Percentiles rank a stretch among this genome's conserved stretches.
phyloP scores from a whole-genome alignment of 129 eudicot species.

The Glebionis coronaria region DNA sequence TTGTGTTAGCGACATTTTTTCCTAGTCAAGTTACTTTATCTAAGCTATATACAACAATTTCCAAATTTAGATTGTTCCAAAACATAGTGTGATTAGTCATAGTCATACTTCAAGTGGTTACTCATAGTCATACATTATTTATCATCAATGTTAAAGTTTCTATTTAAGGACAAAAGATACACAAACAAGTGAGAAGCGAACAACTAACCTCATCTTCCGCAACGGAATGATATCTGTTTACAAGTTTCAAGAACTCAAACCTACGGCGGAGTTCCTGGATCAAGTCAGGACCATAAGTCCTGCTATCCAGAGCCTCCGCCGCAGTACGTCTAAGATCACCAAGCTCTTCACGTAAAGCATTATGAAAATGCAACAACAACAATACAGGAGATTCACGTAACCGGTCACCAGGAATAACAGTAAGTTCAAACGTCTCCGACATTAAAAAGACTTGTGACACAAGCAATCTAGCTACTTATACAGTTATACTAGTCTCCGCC shows the following conservation, averaged over 20 bases:
- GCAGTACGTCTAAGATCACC: constrained; percentile 47
- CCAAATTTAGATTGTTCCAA: too few species aligned
- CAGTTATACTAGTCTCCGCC: constrained; percentile 23
- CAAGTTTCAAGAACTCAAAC: constrained; percentile 71
- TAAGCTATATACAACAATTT: too few species aligned
- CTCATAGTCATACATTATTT: too few species aligned
- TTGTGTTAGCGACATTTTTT: too few species aligned
- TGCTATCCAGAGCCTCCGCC: constrained; percentile 45
- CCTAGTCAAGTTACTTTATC: too few species aligned
- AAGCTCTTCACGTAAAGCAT: constrained; percentile 65
- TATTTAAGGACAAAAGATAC: neutral
- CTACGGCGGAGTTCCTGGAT: constrained; percentile 48
- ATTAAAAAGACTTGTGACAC: neutral
- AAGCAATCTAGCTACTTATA: too few species aligned
- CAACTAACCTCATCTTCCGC: constrained; percentile 89
- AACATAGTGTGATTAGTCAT: too few species aligned
- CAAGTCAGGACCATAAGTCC: constrained; percentile 20
- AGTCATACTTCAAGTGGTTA: too few species aligned
- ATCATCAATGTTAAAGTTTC: too few species aligned
- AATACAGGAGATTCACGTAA: constrained; percentile 58
- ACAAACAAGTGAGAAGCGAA: neutral
- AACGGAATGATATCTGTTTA: constrained; percentile 66
- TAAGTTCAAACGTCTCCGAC: constrained; percentile 7
- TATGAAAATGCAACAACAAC: constrained; percentile 60
- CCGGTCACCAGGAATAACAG: constrained; percentile 31